These are phyloP conservation scores for Dendrobium catenatum DNA, from an alignment of 106 monocot species.

Conservation along the genomic window DNA sequence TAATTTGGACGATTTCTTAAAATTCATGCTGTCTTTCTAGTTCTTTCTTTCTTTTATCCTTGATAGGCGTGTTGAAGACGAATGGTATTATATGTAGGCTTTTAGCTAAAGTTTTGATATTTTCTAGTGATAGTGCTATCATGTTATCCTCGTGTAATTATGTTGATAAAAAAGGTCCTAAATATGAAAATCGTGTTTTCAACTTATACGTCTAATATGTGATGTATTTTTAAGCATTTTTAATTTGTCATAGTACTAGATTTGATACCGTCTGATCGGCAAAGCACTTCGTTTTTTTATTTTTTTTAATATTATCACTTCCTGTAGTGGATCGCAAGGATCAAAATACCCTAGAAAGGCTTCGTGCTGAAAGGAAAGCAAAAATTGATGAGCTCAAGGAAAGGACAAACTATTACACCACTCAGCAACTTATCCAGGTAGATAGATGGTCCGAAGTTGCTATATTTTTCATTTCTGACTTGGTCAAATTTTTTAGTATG, in stretches of 20 bases:
- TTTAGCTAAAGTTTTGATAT: background rate
- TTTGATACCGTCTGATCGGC: background rate
- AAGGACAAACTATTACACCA: slow-evolving; percentile 93
- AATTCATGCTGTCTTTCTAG: background rate
- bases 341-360: slow-evolving; percentile 77
- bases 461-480: background rate
- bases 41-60: background rate
- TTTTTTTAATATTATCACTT: background rate
- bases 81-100: background rate
- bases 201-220: background rate
- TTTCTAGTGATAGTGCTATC: background rate
- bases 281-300: background rate
- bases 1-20: too few relatives aligned
- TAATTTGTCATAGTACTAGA: background rate
- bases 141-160: background rate
- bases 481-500: background rate
- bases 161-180: background rate
- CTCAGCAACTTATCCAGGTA: slow-evolving; percentile 95
- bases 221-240: background rate
- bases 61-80: background rate
- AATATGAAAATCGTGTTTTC: background rate
- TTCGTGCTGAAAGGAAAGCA: slow-evolving; percentile 86
- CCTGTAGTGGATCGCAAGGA: slow-evolving; percentile 77
- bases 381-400: slow-evolving; percentile 98
- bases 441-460: slow-evolving; percentile 2